Evolutionary conservation across 2,329 filamentous ascomycete genomes (phyloP), one percentile per base, ranked within the genome.

Genomic region (Metarhizium anisopliae): DNA sequence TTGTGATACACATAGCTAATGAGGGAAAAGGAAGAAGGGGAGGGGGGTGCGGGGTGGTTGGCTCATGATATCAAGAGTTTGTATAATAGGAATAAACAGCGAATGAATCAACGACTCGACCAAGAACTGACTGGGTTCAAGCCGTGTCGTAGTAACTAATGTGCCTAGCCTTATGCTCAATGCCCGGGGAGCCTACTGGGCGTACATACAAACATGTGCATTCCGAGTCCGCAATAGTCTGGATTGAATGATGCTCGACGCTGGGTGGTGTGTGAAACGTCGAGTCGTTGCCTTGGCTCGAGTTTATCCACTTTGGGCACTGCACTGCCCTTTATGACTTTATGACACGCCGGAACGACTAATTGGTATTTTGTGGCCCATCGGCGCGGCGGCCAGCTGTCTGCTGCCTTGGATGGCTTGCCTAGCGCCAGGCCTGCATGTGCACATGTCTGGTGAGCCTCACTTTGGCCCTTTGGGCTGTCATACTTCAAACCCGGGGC

Each of bases 11-110:
- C 38, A 16, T 6, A 47, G 55, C 32, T 50, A 54, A 51, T 35
- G 42, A 40, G n/a, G 49, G 52, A 51, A 16, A 25, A n/a, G 10
- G 20, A 18, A 29, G 18, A 35, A 25, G 4, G 25, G 25, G 25
- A 25, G 25, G 25, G 25, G 25, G 25, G 25, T 25, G 20, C 1
- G 20, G 4, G 25, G 25, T 35, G 32, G 10, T 11, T 8, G 6
- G 32, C 32, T 45, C 50, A 58, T 36, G 53, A 51, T 45, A 38
- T 58, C 40, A 51, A 56, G 52, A 52, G 53, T 59, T 25, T 25
- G 58, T 57, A 58, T 47, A 56, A 49, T 57, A 55, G 38, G 40
- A 54, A 47, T 51, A 55, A 5, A 47, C 55, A 40, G 52, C 36
- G 16, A 50, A 56, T 20, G 52, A 54, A 51, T 51, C 11, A 50